A percentile compares a stretch with the other conserved stretches of the same genome.
phyloP scores from a whole-genome alignment of 169 alveolate genomes.

The Prorocentrum cordatum region DNA sequence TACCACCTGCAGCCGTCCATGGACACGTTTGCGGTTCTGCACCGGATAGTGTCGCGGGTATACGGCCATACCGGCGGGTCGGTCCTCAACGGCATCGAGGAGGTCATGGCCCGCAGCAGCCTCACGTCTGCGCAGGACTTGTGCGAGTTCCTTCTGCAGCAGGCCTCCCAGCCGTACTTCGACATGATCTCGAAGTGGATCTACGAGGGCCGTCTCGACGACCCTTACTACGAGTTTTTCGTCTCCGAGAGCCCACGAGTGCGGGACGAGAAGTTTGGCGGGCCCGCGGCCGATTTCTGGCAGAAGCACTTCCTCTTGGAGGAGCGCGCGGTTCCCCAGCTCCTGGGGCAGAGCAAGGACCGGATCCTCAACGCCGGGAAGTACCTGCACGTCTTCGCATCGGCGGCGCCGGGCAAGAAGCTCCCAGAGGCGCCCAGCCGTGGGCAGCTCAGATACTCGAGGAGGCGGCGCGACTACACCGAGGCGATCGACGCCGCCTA shows the following conservation, averaged over 20 bases:
- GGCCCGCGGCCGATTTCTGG: constrained; percentile 64
- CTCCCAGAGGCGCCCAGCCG: constrained; percentile 30
- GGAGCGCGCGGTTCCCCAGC: constrained; percentile 49
- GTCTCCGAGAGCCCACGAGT: background rate
- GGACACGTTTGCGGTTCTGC: constrained; percentile 53
- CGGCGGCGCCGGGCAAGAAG: background rate
- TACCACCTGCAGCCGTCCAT: constrained; percentile 36
- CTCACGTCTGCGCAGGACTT: constrained; percentile 22
- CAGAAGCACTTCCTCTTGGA: constrained; percentile 53
- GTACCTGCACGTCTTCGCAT: constrained; percentile 27
- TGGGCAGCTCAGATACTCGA: constrained; percentile 27
- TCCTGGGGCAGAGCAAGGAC: constrained; percentile 31
- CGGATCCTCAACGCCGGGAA: constrained; percentile 47
- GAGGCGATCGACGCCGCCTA: constrained; percentile 53
- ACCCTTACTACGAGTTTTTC: constrained; percentile 39
- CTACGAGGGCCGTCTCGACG: constrained; percentile 54
- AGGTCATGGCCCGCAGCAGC: constrained; percentile 36
- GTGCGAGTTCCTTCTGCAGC: constrained; percentile 24
- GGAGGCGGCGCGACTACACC: constrained; percentile 31
- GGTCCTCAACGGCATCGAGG: constrained; percentile 31
- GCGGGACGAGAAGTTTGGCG: constrained; percentile 8
- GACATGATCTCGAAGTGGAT: constrained; percentile 54
- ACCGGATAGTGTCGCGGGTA: background rate
- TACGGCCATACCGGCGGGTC: constrained; percentile 31
- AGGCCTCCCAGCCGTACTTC: constrained; percentile 49